Base-by-base conservation (phyloP, 768 basidiomycete species). In the Lactifluus echinatus region DNA sequence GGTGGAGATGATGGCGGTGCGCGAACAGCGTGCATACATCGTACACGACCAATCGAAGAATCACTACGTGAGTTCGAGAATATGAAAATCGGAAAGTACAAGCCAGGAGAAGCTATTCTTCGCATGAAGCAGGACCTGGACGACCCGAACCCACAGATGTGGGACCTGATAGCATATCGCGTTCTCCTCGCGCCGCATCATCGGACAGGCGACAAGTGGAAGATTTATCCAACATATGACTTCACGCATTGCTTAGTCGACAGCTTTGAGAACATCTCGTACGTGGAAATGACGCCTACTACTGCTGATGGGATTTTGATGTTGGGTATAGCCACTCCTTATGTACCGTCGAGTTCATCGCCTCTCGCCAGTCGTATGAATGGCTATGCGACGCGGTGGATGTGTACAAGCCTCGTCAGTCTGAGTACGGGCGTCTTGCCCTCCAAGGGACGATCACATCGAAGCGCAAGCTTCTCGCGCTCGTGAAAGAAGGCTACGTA, bases 211-310 rank as follows among this genome's bases (percentile, higher is more conserved):
- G 84, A 86, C 69, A 89, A 87, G 66, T 99, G 96, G 96, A 89
- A 81, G 67, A 92, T 99, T 59, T 99, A 99, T 70, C 95, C 95
- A 2, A 97, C 94, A 0, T 99, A 99, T 69, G 96, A 99, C 69
- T 98, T 95, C 70, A 96, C 96, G 0, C 96, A 99, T 74, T 98
- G 96, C 72, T 74, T 99, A 52, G 89, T 91, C 53, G 96, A 99
- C 79, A 97, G 94, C 66, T 88, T 99, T 68, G 96, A 99, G 71
- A 96, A 98, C 69, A 97, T 99, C 62, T 91, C 94, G 96, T 97
- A 66, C 70, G 94, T 82, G 5, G 19, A 46, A 40, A 50, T 50
- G 8, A 33, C 26, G 42, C 26, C 45, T 34, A 34, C 24, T 54
- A n/a, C 24, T 3, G 40, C 12, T 14, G 23, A 21, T 24, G 17